Evolutionary conservation across 306 rosid species (phyloP), one percentile per base, ranked within the genome.

Genomic region (Alnus rubra): DNA sequence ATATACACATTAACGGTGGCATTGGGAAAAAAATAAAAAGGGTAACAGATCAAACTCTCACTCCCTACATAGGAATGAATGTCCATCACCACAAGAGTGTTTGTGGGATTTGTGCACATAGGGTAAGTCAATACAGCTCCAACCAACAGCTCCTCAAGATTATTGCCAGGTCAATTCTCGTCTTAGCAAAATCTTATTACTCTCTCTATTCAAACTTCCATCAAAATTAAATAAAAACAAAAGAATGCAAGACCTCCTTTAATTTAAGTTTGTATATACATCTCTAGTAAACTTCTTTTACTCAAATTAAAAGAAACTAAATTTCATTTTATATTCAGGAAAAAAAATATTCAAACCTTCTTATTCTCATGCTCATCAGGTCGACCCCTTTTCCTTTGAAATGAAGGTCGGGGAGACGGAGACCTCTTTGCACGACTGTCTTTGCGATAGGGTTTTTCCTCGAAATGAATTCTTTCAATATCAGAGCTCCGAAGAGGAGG

Each of bases 381-480:
- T 52, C 91, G 88, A 77, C 73, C 79, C 87, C 98, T 88, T 85
- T 95, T 95, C 86, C 87, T 91, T 77, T 81, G 82, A 79, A 77
- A 78, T 72, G 86, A 87, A 75, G 80, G 80, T 74, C 70, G 83
- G 18, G 84, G 87, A 58, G 88, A 85, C 44, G 72, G 77, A 74
- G 97, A 91, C 74, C 86, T 88, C 74, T 77, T 65, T n/a, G 82
- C 79, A 73, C 62, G 84, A 82, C 80, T 82, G 59, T 70, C 81
- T 80, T 80, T 71, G 69, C 60, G 69, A 49, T 11, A 76, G 74
- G 78, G 13, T n/a, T 84, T 90, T 76, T 81, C 87, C 62, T 88
- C 90, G 68, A 64, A 60, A 55, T 83, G 70, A 56, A 81, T 58
- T 72, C 56, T 73, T 45, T 88, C 89, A 74, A 86, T 70, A 74